Base-by-base conservation (phyloP, 495 filamentous ascomycete genomes). In the Neurospora terricola region DNA sequence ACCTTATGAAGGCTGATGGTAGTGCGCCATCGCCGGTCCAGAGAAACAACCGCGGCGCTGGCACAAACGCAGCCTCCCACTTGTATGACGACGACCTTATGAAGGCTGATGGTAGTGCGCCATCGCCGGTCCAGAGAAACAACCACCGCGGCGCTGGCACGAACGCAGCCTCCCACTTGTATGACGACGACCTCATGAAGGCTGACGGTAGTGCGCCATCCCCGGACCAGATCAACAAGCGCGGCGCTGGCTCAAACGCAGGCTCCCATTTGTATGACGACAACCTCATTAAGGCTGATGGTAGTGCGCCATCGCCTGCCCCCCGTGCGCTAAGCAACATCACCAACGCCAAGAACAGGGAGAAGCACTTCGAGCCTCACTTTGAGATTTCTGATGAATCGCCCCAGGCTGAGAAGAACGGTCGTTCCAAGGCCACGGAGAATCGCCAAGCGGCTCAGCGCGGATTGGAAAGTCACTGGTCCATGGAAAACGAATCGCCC, bases 231-330 rank as follows among this genome's bases (percentile, higher is more conserved):
- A 34, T 16, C 74, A 71, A 36, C 77, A 80, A 48, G 72, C 78
- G 87, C 73, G 88, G 87, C 14, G 69, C 82, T 9, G 82, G 80
- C 14, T 85, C 88, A 69, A 91, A 91, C 80, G 88, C 84, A 38
- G 90, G 89, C 38, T 80, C 90, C 21, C 86, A 88, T 48, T 86
- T 97, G 36, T 97, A 96, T 83, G 85, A 93, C 75, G 91, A 93
- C 80, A 89, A 91, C 36, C 79, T 96, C 27, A 89, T 89, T 80
- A 83, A 82, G 69, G 90, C 91, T 71, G 87, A 88, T 39, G 83
- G 82, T 38, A 77, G 76, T 38, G 79, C 69, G 38, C 69, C 78
- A 4, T 74, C 73, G 71, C 75, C 83, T 7, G 79, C 78, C 5
- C 74, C 78, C 48, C 75, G 78, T 5, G 78, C 83, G 23, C 85